Percentiles rank a stretch among this genome's conserved stretches.
Evolutionary conservation across 305 asterid genomes (phyloP).

Genomic region (Fraxinus greggii): DNA sequence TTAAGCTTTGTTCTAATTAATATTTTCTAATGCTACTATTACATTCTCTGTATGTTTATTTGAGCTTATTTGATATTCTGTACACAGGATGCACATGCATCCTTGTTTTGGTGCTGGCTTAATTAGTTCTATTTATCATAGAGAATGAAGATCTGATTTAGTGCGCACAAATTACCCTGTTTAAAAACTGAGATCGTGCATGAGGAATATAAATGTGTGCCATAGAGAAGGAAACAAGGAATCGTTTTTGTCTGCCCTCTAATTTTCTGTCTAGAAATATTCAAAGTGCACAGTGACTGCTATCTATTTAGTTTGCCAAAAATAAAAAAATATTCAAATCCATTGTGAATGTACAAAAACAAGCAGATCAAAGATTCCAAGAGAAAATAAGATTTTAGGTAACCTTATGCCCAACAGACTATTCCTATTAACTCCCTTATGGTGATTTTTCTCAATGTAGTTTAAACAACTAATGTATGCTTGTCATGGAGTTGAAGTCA

Average conservation of each 20-base stretch:
- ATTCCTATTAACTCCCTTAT: neutral
- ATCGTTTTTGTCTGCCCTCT: neutral
- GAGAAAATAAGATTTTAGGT: neutral
- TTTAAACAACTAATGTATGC: neutral
- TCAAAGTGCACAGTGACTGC: slow-evolving; percentile 1
- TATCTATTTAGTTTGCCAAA: neutral
- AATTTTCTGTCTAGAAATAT: neutral
- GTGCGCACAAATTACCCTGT: neutral
- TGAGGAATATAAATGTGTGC: neutral
- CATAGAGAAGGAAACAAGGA: neutral
- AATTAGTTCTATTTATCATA: neutral
- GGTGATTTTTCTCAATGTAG: neutral
- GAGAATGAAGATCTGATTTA: neutral
- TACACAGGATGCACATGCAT: neutral
- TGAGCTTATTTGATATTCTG: neutral
- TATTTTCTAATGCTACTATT: neutral
- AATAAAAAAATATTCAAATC: neutral
- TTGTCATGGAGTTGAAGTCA: neutral
- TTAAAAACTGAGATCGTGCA: neutral
- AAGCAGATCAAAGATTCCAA: neutral
- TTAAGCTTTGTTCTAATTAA: neutral
- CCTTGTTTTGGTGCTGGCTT: neutral
- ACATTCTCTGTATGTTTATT: neutral
- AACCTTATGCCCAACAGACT: neutral
- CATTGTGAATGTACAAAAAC: neutral